phyloP scores from a whole-genome alignment of 2,329 filamentous ascomycete species.

The Cladorrhinum sp. region DNA sequence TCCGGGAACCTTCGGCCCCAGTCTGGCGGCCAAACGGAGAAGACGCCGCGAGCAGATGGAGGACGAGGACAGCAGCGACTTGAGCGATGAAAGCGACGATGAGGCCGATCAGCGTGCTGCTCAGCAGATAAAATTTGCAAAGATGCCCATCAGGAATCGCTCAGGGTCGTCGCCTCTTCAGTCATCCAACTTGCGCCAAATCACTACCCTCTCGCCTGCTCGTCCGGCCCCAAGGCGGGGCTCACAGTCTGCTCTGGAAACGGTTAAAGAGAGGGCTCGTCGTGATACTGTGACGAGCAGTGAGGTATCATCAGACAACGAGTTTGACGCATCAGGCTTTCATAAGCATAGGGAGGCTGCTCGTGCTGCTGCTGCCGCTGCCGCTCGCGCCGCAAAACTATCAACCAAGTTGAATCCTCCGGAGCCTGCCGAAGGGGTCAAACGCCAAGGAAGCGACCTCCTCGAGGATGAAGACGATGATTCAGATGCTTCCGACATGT shows the following conservation, averaged over 20 bases:
- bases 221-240: conserved; percentile 55
- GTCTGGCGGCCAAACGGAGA: conserved; percentile 64
- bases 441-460: conserved; percentile 47
- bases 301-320: conserved; percentile 79
- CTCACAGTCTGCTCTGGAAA: conserved; percentile 69
- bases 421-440: conserved; percentile 44
- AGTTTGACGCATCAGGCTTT: conserved; percentile 65
- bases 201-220: conserved; percentile 47
- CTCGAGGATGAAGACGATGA: conserved; percentile 57
- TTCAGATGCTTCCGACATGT: conserved; percentile 60
- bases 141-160: conserved; percentile 84
- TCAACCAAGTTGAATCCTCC: conserved; percentile 50
- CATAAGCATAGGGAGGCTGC: conserved; percentile 61
- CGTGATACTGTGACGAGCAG: conserved; percentile 78
- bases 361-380: conserved; percentile 55
- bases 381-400: conserved; percentile 51
- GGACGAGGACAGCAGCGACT: conserved; percentile 80
- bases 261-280: conserved; percentile 65
- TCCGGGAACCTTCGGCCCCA: conserved; percentile 66
- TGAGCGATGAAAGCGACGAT: conserved; percentile 81
- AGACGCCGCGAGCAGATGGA: conserved; percentile 70
- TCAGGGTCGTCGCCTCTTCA: conserved; percentile 86
- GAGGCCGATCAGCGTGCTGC: conserved; percentile 69
- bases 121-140: conserved; percentile 92
- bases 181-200: conserved; percentile 59